Evolutionary conservation across 345 rosid species (phyloP), one percentile per base, ranked within the genome.

Genomic region (Schrenkiella parvula): DNA sequence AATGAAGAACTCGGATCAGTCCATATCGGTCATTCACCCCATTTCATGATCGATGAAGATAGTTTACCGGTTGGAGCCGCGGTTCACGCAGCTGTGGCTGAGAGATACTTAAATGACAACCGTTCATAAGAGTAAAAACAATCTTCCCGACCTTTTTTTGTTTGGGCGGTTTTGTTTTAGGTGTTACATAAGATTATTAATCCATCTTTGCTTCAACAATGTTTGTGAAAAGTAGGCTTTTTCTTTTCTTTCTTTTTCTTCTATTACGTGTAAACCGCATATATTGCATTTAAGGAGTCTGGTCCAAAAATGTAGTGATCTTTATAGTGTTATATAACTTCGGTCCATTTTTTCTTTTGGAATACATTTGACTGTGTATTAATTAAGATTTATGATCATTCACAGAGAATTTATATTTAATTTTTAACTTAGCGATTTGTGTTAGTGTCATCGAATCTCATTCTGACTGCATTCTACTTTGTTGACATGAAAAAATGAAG

Each of bases 41-140:
- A 86, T 77, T 92, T 92, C 64, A 87, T 82, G 91, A 83, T 92
- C 25, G 98, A 92, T 38, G 98, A 92, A 80, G 93, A 88, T 57
- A 90, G 77, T 58, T 89, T 92, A 34, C 93, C 96, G 0, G 28
- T 86, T 6, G 98, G 98, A 6, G 95, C 96, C 1, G 91, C 95
- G 0, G 75, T 84, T 48, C 98, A 92, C 60, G 96, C 95, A 1
- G 73, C 87, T 7, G 80, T 92, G 46, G 98, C 95, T 10, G 98
- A 89, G 74, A 87, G 96, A 78, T 92, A 87, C 75, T 85, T 92
- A 26, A 77, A 73, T 48, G 88, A 82, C 78, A 71, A 79, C 66
- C 25, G 6, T 62, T 47, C 5, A 29, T 53, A 29, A 61, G 15
- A 22, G 38, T 2, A 17, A 23, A 43, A 11, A 43, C 5, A 57